Percentiles rank a stretch among this genome's conserved stretches.
phyloP scores from a whole-genome alignment of 805 yeast genomes.

The Yueomyces sp. region DNA sequence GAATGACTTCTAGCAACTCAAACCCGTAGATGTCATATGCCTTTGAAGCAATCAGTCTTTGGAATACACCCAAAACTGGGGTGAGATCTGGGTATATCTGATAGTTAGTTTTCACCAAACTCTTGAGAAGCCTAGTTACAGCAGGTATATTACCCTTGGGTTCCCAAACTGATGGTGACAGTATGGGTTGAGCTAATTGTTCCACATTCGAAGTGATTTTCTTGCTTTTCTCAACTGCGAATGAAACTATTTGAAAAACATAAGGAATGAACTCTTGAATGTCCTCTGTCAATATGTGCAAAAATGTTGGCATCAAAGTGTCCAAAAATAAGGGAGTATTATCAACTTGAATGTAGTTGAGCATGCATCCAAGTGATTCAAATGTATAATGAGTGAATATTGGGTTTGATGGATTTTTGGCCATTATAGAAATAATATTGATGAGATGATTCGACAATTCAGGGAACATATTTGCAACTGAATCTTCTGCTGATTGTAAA shows the following conservation, averaged over 20 bases:
- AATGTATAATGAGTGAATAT: slow-evolving; percentile 81
- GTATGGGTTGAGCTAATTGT: slow-evolving; percentile 61
- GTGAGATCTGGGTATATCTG: slow-evolving; percentile 34
- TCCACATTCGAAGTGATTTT: slow-evolving; percentile 53
- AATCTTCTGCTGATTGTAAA: slow-evolving; percentile 55
- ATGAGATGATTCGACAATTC: slow-evolving; percentile 51
- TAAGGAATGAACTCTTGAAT: slow-evolving; percentile 93
- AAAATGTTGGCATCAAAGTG: slow-evolving; percentile 50
- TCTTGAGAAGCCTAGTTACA: slow-evolving; percentile 62
- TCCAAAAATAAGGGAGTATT: slow-evolving; percentile 23
- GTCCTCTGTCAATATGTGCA: slow-evolving; percentile 62
- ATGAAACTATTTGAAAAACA: slow-evolving; percentile 80
- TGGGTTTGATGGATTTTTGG: slow-evolving; percentile 92
- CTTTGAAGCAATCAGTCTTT: slow-evolving; percentile 77
- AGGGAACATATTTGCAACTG: slow-evolving; percentile 33
- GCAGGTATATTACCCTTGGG: slow-evolving; percentile 89
- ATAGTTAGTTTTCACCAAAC: slow-evolving; percentile 37
- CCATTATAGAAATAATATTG: slow-evolving; percentile 52
- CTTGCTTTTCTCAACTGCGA: slow-evolving; percentile 41
- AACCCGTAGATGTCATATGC: slow-evolving; percentile 72
- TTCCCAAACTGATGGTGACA: slow-evolving; percentile 93
- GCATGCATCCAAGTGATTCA: slow-evolving; percentile 70
- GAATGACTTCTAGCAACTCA: slow-evolving; percentile 63
- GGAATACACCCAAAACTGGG: slow-evolving; percentile 92
- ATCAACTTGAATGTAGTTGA: slow-evolving; percentile 34